phyloP scores from a whole-genome alignment of 2,329 filamentous ascomycete genomes.

The Fusarium redolens region DNA sequence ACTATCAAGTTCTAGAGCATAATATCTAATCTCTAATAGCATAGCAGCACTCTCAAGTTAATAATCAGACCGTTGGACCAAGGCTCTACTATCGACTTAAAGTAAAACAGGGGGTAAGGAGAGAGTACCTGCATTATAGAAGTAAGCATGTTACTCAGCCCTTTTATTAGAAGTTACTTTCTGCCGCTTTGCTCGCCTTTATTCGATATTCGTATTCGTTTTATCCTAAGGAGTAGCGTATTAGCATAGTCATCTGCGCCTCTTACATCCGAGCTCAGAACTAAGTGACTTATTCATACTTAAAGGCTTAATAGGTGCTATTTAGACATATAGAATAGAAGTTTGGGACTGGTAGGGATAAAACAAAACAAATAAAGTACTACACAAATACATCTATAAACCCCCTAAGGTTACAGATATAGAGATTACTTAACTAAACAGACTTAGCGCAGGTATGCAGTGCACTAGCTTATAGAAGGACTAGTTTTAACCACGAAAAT shows the following conservation, averaged over 20 bases:
- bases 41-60: background rate
- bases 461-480: no score
- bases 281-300: background rate
- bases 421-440: no score
- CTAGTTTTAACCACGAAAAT: no score
- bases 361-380: no score
- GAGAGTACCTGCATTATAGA: background rate
- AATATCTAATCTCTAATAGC: background rate
- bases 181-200: background rate
- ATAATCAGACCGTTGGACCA: background rate
- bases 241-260: background rate
- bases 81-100: background rate
- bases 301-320: background rate
- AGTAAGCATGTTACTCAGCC: background rate
- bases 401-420: no score
- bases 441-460: no score
- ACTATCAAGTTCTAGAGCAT: no score
- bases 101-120: background rate
- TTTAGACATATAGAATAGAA: background rate
- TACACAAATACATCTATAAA: no score
- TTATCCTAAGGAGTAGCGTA: background rate
- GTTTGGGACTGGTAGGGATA: background rate
- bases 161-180: background rate
- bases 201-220: background rate
- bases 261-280: background rate